These are phyloP conservation scores for Sugiyamaella japonica DNA, from an alignment of 1,139 yeast species.

Conservation along the genomic window DNA sequence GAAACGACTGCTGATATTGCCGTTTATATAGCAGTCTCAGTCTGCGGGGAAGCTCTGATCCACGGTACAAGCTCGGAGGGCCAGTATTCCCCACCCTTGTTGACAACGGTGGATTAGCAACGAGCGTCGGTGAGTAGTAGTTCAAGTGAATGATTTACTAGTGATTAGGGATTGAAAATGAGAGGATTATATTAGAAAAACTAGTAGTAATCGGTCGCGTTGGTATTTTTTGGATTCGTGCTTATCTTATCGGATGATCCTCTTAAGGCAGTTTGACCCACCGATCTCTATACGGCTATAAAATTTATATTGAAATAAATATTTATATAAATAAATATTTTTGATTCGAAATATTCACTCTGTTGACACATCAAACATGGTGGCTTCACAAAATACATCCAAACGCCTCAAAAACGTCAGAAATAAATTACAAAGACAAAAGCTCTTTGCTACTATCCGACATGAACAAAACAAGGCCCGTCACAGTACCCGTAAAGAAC, in stretches of 20 bases:
- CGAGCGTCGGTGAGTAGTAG: too few relatives aligned
- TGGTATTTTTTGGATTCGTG: too few relatives aligned
- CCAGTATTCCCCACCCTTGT: neutral
- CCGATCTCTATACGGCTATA: neutral
- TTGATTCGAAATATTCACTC: neutral
- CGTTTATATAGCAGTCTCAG: neutral
- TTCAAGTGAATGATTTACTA: too few relatives aligned
- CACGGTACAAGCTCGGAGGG: neutral
- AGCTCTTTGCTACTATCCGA: constrained; percentile 70
- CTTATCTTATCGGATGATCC: neutral
- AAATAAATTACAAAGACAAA: constrained; percentile 78
- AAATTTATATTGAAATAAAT: neutral
- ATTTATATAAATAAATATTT: too few relatives aligned
- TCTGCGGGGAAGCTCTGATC: neutral
- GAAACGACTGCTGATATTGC: too few relatives aligned
- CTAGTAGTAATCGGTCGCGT: too few relatives aligned
- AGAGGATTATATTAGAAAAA: too few relatives aligned
- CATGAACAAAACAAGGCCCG: constrained; percentile 74
- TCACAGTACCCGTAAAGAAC: constrained; percentile 69
- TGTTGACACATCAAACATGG: neutral
- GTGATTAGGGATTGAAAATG: too few relatives aligned
- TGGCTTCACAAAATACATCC: constrained; percentile 6
- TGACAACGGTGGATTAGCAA: constrained; percentile 1
- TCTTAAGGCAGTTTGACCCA: too few relatives aligned
- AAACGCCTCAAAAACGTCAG: constrained; percentile 46